phyloP scores from a whole-genome alignment of 2,329 filamentous ascomycete genomes.

The Colletotrichum sp. region DNA sequence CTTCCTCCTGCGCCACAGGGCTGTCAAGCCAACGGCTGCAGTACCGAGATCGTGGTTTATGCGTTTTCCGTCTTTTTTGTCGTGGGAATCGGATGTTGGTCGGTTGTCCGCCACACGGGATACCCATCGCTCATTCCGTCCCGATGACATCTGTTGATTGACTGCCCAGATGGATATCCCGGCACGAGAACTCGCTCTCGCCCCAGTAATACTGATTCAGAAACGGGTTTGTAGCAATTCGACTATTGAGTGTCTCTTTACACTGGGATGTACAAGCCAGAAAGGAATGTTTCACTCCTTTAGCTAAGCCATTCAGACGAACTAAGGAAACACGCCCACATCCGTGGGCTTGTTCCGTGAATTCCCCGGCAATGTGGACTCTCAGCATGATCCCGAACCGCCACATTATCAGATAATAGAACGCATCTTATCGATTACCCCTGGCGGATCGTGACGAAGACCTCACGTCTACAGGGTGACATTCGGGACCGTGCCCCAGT shows the following conservation, averaged over 20 bases:
- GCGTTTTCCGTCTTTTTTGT: background rate
- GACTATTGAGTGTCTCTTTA: background rate
- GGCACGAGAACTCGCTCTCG: background rate
- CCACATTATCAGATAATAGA: background rate
- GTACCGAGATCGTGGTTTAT: background rate
- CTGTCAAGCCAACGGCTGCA: background rate
- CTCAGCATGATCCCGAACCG: background rate
- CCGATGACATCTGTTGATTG: background rate
- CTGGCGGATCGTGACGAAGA: background rate
- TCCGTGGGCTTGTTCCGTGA: background rate
- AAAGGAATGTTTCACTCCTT: background rate
- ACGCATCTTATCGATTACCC: background rate
- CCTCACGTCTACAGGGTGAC: background rate
- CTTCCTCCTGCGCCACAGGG: background rate
- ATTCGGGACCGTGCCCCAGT: background rate
- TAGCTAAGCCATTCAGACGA: background rate
- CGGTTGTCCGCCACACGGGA: background rate
- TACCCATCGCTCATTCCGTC: background rate
- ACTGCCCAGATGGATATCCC: background rate
- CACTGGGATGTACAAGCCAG: background rate
- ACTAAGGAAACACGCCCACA: background rate
- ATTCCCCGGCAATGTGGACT: background rate
- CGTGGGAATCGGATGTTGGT: background rate
- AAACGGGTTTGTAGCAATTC: background rate
- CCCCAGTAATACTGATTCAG: background rate